Conservation (phyloP, 2,329 filamentous ascomycete genomes). For the Fonsecaea pugnacius region DNA sequence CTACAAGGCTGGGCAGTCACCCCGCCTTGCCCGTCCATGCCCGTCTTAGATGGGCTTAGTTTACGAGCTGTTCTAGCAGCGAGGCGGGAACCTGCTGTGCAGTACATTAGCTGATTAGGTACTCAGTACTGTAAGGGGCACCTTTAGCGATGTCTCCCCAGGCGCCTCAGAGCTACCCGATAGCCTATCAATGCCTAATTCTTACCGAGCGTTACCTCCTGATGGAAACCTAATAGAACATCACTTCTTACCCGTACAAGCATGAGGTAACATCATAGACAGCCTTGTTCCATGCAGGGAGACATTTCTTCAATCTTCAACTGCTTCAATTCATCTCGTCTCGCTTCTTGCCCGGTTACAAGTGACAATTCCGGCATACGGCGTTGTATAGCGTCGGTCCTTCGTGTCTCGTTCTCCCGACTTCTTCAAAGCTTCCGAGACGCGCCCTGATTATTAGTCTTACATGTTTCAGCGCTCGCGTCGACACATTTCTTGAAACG, state of each 20-base stretch:
- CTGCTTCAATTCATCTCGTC: not conserved
- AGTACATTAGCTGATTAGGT: too few relatives aligned
- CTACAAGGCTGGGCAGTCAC: too few relatives aligned
- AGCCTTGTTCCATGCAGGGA: too few relatives aligned
- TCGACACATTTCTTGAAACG: slow-evolving; percentile 13
- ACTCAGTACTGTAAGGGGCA: too few relatives aligned
- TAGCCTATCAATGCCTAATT: not conserved
- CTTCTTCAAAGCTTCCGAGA: slow-evolving; percentile 9
- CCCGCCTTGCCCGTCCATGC: too few relatives aligned
- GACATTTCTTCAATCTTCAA: not conserved
- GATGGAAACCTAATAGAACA: not conserved
- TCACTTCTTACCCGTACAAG: too few relatives aligned
- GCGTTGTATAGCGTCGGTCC: not conserved
- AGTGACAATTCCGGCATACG: not conserved
- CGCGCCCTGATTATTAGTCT: slow-evolving; percentile 2
- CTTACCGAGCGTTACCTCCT: not conserved
- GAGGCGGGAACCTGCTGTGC: too few relatives aligned
- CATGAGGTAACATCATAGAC: too few relatives aligned
- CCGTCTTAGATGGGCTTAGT: slow-evolving; percentile 18
- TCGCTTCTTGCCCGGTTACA: not conserved
- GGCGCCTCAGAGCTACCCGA: not conserved
- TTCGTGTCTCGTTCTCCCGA: not conserved
- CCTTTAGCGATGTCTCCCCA: not conserved
- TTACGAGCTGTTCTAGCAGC: slow-evolving; percentile 1
- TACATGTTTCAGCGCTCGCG: slow-evolving; percentile 12